Evolutionary conservation across 768 basidiomycete genomes (phyloP).

Genomic region (Lentinula sp.): DNA sequence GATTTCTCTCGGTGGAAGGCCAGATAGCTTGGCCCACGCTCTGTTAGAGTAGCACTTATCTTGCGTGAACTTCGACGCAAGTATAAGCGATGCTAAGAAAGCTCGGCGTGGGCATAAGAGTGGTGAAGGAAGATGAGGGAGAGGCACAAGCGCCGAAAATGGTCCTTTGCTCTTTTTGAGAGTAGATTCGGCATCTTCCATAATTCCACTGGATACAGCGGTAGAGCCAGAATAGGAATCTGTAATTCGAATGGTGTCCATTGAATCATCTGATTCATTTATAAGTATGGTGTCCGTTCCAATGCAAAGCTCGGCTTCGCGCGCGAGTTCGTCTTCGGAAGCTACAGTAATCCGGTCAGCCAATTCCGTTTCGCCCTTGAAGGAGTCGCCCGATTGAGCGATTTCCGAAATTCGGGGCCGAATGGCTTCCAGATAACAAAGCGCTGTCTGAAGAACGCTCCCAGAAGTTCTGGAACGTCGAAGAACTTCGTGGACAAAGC

Average conservation of each 20-base stretch:
- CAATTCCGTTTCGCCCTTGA: slow-evolving; percentile 33
- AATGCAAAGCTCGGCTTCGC: slow-evolving; percentile 27
- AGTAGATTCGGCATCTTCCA: slow-evolving; percentile 1
- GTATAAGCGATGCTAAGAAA: slow-evolving; percentile 82
- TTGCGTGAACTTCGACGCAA: slow-evolving; percentile 90
- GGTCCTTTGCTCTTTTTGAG: slow-evolving; percentile 9
- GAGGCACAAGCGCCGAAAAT: slow-evolving; percentile 15
- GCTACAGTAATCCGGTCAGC: slow-evolving; percentile 37
- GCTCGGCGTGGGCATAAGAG: slow-evolving; percentile 84
- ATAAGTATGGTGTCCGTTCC: slow-evolving; percentile 8
- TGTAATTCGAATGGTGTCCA: slow-evolving; percentile 39
- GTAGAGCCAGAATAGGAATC: slow-evolving; percentile 20
- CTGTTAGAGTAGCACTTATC: slow-evolving; percentile 91
- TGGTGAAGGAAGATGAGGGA: slow-evolving; percentile 58
- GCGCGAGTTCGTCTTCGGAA: slow-evolving; percentile 35
- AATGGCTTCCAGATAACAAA: slow-evolving; percentile 86
- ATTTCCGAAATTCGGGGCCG: slow-evolving; percentile 65
- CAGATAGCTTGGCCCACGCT: slow-evolving; percentile 93
- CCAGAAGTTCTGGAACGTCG: slow-evolving; percentile 82
- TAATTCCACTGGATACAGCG: background rate
- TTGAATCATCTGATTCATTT: slow-evolving; percentile 17
- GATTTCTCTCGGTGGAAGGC: slow-evolving; percentile 80
- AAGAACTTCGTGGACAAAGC: slow-evolving; percentile 86
- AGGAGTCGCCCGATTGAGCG: slow-evolving; percentile 35
- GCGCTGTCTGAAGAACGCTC: slow-evolving; percentile 77